Evolutionary conservation across 192 early-diverging fungal species (phyloP).

Genomic region (Rhizophagus clarus): DNA sequence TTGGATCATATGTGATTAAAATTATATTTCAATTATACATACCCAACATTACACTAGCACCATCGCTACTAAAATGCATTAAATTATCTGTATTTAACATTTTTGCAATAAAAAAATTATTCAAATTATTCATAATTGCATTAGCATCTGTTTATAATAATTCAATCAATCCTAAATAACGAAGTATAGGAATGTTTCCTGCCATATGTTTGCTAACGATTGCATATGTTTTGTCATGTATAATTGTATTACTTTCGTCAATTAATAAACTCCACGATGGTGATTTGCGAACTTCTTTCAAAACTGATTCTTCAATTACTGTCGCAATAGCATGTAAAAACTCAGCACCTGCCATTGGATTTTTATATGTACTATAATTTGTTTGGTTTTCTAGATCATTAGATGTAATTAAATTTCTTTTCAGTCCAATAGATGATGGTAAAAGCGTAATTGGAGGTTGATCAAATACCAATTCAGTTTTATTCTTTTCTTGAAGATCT

Average conservation of each 20-base stretch:
- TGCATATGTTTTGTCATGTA: conserved; percentile 2
- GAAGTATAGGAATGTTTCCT: background rate
- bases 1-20: background rate
- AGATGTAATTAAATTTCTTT: background rate
- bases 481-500: background rate
- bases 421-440: background rate
- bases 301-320: conserved; percentile 9
- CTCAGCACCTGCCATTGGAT: background rate
- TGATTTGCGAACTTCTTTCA: background rate
- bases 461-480: conserved; percentile 6
- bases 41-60: background rate
- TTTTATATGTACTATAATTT: conserved; percentile 9
- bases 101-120: conserved; percentile 12
- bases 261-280: conserved; percentile 18
- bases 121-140: background rate
- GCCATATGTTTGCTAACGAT: conserved; percentile 2
- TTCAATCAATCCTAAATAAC: conserved; percentile 4
- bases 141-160: background rate
- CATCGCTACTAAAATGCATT: conserved; percentile 8
- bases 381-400: background rate
- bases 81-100: conserved; percentile 5
- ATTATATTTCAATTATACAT: conserved; percentile 4
- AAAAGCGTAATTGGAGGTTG: background rate
- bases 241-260: conserved; percentile 16
- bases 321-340: conserved; percentile 17